These are phyloP conservation scores for Lanmaoa pseudosensibilis DNA, from an alignment of 768 basidiomycete genomes.

Conservation along the genomic window DNA sequence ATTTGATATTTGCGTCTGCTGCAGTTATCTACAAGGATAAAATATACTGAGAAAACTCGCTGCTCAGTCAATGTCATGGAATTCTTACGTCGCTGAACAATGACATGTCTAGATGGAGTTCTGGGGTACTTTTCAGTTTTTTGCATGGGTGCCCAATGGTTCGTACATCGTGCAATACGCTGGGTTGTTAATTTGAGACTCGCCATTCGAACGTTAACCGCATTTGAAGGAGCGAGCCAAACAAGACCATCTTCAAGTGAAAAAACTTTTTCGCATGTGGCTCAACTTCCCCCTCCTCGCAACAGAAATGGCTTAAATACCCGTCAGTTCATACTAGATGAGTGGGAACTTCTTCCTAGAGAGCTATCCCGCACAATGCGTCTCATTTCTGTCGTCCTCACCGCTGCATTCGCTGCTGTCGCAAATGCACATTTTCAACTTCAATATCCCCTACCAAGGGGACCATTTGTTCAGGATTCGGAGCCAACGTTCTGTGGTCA, in stretches of 20 bases:
- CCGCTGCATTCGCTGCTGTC: constrained; percentile 40
- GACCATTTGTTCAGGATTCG: constrained; percentile 57
- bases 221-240: constrained; percentile 4
- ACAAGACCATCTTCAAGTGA: constrained; percentile 23
- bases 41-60: not conserved
- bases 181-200: too few relatives aligned
- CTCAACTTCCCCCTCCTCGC: not conserved
- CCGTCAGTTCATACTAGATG: not conserved
- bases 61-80: not conserved
- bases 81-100: not conserved
- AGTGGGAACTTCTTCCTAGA: not conserved
- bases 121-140: not conserved
- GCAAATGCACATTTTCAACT: constrained; percentile 79
- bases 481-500: constrained; percentile 70
- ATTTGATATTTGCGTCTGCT: not conserved
- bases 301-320: constrained; percentile 9
- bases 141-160: not conserved
- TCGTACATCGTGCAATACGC: too few relatives aligned
- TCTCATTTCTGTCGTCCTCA: constrained; percentile 34
- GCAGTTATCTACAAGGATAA: not conserved
- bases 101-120: not conserved
- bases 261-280: constrained; percentile 11
- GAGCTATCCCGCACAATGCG: constrained; percentile 30
- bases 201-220: too few relatives aligned
- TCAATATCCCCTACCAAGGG: constrained; percentile 72